Evolutionary conservation across 108 stramenopile species (phyloP).

Genomic region (Fragilariopsis cylindrus): DNA sequence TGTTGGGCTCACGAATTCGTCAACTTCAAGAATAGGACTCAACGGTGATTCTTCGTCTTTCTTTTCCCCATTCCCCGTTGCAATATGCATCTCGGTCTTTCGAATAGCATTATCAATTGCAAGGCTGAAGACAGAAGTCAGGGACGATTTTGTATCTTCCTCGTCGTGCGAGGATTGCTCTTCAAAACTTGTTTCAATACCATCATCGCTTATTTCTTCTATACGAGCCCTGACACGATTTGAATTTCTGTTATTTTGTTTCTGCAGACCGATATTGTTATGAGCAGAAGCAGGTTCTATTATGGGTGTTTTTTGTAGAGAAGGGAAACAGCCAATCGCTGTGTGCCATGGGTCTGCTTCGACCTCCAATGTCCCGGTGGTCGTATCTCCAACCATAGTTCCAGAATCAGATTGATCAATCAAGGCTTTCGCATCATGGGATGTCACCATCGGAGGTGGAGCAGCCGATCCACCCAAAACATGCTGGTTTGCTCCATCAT

Average conservation of each 20-base stretch:
- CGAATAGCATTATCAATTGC: slow-evolving; percentile 14
- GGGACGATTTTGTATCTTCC: not conserved
- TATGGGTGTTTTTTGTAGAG: not conserved
- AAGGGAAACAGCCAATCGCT: not conserved
- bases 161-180: not conserved
- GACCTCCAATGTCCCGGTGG: not conserved
- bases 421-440: slow-evolving; percentile 23
- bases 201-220: not conserved
- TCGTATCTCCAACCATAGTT: slow-evolving; percentile 24
- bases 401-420: slow-evolving; percentile 34
- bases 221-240: not conserved
- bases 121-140: not conserved
- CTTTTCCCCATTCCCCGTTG: not conserved
- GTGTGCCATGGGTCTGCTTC: not conserved
- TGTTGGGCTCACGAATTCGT: not conserved
- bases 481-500: not conserved
- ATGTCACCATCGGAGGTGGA: slow-evolving; percentile 11
- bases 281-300: not conserved
- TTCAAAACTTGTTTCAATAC: not conserved
- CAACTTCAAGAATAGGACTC: slow-evolving; percentile 19
- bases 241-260: not conserved
- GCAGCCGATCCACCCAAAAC: not conserved
- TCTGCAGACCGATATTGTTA: not conserved
- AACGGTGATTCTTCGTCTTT: not conserved
- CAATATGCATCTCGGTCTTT: not conserved